Base-by-base conservation (phyloP, 768 basidiomycete species). In the Neoboletus brunneissimus region DNA sequence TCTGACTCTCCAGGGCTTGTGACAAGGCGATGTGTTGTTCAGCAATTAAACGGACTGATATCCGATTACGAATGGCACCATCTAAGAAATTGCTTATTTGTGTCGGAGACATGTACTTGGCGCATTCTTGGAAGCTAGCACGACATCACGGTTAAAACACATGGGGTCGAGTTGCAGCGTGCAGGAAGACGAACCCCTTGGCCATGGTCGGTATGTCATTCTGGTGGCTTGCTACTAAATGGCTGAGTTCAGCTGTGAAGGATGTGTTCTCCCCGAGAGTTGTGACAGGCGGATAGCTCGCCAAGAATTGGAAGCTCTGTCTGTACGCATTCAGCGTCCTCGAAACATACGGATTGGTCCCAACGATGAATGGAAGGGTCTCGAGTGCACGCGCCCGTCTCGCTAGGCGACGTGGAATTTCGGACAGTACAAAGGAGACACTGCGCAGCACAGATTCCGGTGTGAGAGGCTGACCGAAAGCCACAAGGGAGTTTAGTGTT, bases 171-270 rank as follows among this genome's bases (percentile, higher is more conserved):
- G 45, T 40, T 41, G 29, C n/a, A 22, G 56, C 42, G 31, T 56
- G 25, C 27, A 49, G n/a, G 53, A 58, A 35, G 58, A 69, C 69
- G 49, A 59, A 87, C 91, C 93, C 93, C 73, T 92, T 93, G 4
- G 93, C 92, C 82, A 95, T 83, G 15, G 87, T 88, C 1, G 92
- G 92, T 48, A 95, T 91, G 68, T 95, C 94, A 71, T 94, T 88
- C 1, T 88, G 81, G 67, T 95, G 93, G 51, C 80, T 78, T 56
- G 83, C 81, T 4, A 95, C 91, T 20, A 95, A 73, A 35, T 79
- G 76, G 42, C 84, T 81, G n/a, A 95, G 76, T 58, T 84, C 78
- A 48, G 81, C 77, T 0, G 86, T 81, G 62, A 94, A 93, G 16
- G 71, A 68, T 5, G 77, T 76, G 60, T 94, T 95, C 58, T 91